Percentiles rank a stretch among this genome's conserved stretches.
phyloP scores from a whole-genome alignment of 257 asterid genomes.

The Salvia rosmarinus region DNA sequence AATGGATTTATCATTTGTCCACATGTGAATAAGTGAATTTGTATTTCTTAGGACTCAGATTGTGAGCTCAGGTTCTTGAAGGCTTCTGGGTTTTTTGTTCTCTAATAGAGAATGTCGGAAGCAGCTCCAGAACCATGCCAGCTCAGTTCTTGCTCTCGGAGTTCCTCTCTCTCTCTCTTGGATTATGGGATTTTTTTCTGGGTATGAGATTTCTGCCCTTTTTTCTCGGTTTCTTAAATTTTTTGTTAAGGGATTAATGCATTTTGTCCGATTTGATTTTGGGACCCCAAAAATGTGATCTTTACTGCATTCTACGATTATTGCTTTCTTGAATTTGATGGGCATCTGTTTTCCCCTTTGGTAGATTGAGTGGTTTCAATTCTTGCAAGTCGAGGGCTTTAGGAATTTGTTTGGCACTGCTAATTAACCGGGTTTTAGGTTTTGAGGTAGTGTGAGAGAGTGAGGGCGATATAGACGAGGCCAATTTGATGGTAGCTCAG shows the following conservation, averaged over 20 bases:
- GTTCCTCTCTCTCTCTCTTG: conserved; percentile 24
- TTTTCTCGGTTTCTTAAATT: not conserved
- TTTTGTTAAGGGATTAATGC: conserved; percentile 18
- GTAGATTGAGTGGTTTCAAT: conserved; percentile 41
- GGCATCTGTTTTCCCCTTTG: conserved; percentile 14
- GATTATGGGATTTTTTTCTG: conserved; percentile 36
- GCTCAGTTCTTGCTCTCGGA: conserved; percentile 31
- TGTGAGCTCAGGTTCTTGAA: conserved; percentile 47
- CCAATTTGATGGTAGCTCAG: conserved; percentile 46
- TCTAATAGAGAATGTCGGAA: conserved; percentile 37
- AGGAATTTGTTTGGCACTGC: conserved; percentile 34
- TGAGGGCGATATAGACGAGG: conserved; percentile 31
- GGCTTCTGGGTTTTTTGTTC: conserved; percentile 45
- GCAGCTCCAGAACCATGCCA: conserved; percentile 46
- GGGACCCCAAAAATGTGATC: conserved; percentile 9
- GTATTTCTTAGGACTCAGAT: conserved; percentile 36
- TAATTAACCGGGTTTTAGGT: conserved; percentile 35
- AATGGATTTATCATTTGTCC: conserved; percentile 33
- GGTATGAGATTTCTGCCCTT: conserved; percentile 18
- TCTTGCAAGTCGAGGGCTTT: conserved; percentile 37
- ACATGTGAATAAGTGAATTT: conserved; percentile 16
- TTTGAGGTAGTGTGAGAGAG: conserved; percentile 25
- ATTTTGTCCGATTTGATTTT: conserved; percentile 43
- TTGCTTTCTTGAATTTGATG: conserved; percentile 39
- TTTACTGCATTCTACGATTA: conserved; percentile 31